These are phyloP conservation scores for Gonapodya prolifera DNA, from an alignment of 192 early-diverging fungal species.

Conservation along the genomic window DNA sequence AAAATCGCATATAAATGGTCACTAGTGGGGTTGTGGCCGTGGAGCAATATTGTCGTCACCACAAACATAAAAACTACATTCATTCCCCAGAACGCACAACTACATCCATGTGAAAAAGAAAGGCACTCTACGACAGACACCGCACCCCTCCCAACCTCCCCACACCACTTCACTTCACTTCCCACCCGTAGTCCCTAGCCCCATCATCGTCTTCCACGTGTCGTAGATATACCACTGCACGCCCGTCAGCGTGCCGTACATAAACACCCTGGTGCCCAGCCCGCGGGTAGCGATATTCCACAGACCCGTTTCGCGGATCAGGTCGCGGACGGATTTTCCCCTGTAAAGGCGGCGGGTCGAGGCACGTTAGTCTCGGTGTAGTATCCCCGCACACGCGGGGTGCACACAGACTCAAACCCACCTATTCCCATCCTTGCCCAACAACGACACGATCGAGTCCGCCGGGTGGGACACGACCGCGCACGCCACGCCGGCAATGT, in stretches of 20 bases:
- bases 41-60: too few species aligned
- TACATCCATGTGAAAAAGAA: too few species aligned
- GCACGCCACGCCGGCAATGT: constrained; percentile 77
- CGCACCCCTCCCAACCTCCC: too few species aligned
- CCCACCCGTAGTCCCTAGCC: constrained; percentile 54
- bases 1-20: too few species aligned
- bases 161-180: too few species aligned
- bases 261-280: constrained; percentile 71
- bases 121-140: too few species aligned
- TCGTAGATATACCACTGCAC: constrained; percentile 79
- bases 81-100: too few species aligned
- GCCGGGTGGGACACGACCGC: constrained; percentile 85
- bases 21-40: too few species aligned
- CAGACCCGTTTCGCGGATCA: constrained; percentile 26
- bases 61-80: too few species aligned
- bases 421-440: not conserved
- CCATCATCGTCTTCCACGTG: constrained; percentile 59
- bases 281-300: constrained; percentile 55
- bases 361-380: too few species aligned
- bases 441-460: constrained; percentile 41
- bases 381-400: too few species aligned
- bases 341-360: constrained; percentile 8
- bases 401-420: too few species aligned
- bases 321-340: constrained; percentile 29
- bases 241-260: constrained; percentile 84